Evolutionary conservation across 2,329 filamentous ascomycete genomes (phyloP).

Genomic region (Verticillium tricorpus): DNA sequence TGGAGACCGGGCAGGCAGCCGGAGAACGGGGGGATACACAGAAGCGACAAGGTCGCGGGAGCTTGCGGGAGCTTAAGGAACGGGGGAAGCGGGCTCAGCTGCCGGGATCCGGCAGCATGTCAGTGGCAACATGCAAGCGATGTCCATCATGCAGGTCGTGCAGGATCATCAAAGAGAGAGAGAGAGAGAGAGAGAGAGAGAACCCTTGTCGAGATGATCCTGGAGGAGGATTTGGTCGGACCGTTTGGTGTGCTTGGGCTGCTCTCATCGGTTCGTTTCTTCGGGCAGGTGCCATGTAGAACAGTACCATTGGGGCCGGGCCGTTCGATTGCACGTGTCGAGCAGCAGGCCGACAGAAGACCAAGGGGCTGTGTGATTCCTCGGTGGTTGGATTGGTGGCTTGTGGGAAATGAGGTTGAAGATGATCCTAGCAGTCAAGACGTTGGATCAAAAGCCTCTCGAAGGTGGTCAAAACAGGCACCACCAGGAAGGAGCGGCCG

Average conservation of each 20-base stretch:
- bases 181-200: no score
- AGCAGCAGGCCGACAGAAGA: no score
- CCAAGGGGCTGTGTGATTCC: no score
- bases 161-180: neutral
- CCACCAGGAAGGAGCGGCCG: no score
- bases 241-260: neutral
- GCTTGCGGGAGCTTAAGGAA: neutral
- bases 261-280: neutral
- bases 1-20: neutral
- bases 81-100: neutral
- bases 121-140: neutral
- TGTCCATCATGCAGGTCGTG: neutral
- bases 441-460: no score
- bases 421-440: no score
- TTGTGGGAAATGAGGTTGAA: no score
- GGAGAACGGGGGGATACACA: neutral
- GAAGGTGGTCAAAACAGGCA: no score
- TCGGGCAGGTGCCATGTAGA: neutral
- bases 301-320: no score
- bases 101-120: neutral
- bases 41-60: neutral
- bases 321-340: no score
- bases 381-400: no score
- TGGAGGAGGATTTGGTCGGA: neutral
- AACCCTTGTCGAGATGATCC: neutral